A percentile compares a stretch with the other conserved stretches of the same genome.
Conservation (phyloP, 495 filamentous ascomycete genomes). For the Penicillium flavigenum region DNA sequence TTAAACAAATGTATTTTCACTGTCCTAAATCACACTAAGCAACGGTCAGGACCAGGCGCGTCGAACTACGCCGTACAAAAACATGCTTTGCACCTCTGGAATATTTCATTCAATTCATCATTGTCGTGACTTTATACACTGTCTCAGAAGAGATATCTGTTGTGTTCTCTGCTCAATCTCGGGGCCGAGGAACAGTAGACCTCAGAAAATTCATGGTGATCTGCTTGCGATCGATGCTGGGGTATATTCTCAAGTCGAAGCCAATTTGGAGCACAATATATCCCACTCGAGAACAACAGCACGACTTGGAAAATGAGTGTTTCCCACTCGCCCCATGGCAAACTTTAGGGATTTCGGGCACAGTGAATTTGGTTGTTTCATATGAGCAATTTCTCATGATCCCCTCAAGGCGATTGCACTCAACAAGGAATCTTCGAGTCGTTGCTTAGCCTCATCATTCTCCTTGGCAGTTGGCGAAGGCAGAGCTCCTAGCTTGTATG, state of each 20-base stretch:
- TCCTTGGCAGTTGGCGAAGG: constrained; percentile 34
- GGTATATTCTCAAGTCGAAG: neutral
- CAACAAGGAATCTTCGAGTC: constrained; percentile 62
- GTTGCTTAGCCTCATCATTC: constrained; percentile 36
- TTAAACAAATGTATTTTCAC: neutral
- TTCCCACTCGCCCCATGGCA: neutral
- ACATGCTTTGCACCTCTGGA: neutral
- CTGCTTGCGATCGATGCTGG: neutral
- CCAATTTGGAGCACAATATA: neutral
- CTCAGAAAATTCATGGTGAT: neutral
- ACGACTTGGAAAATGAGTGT: neutral
- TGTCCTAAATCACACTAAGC: neutral
- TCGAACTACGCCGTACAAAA: neutral
- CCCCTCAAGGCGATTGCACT: constrained; percentile 74
- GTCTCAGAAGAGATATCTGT: neutral
- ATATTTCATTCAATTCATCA: constrained; percentile 6
- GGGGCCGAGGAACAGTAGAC: neutral
- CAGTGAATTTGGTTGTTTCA: neutral
- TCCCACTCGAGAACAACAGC: neutral
- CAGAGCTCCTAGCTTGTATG: constrained; percentile 71
- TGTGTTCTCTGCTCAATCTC: neutral
- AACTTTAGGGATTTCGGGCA: neutral
- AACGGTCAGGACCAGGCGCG: neutral
- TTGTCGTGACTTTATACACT: constrained; percentile 1
- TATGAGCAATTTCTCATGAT: constrained; percentile 31